A percentile compares a stretch with the other conserved stretches of the same genome.
Conservation (phyloP, 2,329 filamentous ascomycete genomes). For the Arthrobotrys entomopaga region DNA sequence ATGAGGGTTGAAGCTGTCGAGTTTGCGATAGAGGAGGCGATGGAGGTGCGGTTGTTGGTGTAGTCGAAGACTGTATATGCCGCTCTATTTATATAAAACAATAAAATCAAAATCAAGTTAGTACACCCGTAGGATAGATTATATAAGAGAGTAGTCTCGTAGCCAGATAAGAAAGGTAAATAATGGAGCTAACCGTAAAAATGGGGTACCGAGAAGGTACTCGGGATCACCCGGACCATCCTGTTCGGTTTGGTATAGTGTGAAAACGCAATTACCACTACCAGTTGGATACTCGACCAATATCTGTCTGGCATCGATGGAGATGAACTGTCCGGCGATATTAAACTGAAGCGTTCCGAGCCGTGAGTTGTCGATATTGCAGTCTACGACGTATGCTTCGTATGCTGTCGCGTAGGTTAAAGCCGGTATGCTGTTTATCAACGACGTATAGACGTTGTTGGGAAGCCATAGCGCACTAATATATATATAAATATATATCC, state of each 20-base stretch:
- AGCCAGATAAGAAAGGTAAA: neutral
- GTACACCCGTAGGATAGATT: too few relatives aligned
- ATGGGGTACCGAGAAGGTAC: constrained; percentile 40
- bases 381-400: constrained; percentile 40
- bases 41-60: constrained; percentile 42
- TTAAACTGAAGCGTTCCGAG: constrained; percentile 42
- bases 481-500: constrained; percentile 1
- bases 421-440: constrained; percentile 24
- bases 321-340: constrained; percentile 27
- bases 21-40: constrained; percentile 39
- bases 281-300: constrained; percentile 48
- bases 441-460: constrained; percentile 24
- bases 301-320: constrained; percentile 20
- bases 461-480: constrained; percentile 43
- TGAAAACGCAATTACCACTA: constrained; percentile 43
- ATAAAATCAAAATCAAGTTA: too few relatives aligned
- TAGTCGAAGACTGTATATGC: constrained; percentile 49
- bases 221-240: constrained; percentile 8
- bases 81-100: constrained; percentile 23
- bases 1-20: constrained; percentile 33
- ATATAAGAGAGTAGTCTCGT: neutral
- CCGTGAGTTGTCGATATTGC: constrained; percentile 2
- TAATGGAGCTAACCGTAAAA: constrained; percentile 30
- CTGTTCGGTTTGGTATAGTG: constrained; percentile 34
- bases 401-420: constrained; percentile 32